A percentile compares a stretch with the other conserved stretches of the same genome.
Evolutionary conservation across 1,284 basidiomycete genomes (phyloP).

Genomic region (Ganoderma sinense): DNA sequence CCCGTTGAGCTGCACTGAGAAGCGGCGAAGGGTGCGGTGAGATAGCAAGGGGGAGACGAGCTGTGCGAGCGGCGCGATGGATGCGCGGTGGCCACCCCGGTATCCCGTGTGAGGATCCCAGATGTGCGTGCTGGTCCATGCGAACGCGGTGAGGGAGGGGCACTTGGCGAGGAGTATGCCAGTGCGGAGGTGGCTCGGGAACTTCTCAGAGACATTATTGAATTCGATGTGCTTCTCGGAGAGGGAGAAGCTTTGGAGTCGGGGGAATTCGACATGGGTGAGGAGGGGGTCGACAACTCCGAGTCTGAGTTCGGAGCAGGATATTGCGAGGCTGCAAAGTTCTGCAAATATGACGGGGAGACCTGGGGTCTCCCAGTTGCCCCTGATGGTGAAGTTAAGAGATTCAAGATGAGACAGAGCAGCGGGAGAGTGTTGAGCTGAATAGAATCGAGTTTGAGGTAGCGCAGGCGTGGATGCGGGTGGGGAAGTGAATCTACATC

Average conservation of each 20-base stretch:
- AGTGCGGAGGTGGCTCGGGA: neutral
- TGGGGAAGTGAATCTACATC: neutral
- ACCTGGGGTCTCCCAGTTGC: neutral
- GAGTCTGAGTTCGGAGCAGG: neutral
- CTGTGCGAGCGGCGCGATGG: neutral
- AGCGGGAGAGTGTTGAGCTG: neutral
- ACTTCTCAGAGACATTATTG: no score
- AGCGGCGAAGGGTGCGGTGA: neutral
- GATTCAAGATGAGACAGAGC: neutral
- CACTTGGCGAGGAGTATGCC: neutral
- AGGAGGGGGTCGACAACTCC: neutral
- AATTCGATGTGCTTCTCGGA: neutral
- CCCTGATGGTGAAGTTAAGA: neutral
- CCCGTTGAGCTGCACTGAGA: neutral
- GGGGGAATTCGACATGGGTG: neutral
- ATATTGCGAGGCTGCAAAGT: neutral
- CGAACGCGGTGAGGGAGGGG: neutral
- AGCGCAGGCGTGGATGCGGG: neutral
- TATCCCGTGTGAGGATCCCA: neutral
- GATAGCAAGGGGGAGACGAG: neutral
- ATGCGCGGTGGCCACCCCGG: neutral
- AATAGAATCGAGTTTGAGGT: neutral
- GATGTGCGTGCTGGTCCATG: neutral
- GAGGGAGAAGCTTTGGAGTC: neutral
- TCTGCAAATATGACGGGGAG: neutral